phyloP scores from a whole-genome alignment of 805 yeast species.

The Kuraishia borneana region DNA sequence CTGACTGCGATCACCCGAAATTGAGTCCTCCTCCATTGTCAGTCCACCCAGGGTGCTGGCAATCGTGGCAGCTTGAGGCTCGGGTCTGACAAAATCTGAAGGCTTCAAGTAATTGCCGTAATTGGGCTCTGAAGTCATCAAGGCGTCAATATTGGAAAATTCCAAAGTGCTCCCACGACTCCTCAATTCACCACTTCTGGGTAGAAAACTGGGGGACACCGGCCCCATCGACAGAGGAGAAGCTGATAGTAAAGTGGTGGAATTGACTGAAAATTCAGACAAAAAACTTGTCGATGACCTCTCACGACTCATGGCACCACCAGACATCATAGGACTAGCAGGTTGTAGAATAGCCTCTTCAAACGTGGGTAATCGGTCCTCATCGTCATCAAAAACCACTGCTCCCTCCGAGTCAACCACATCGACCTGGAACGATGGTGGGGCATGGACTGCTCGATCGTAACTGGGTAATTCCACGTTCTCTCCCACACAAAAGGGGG shows the following conservation, averaged over 20 bases:
- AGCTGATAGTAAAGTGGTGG: constrained; percentile 26
- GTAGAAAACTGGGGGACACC: background rate
- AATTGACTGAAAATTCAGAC: constrained; percentile 22
- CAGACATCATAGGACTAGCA: constrained; percentile 28
- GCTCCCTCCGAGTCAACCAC: background rate
- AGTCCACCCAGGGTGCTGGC: too few species aligned
- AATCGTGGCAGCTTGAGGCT: background rate
- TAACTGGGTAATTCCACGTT: constrained; percentile 28
- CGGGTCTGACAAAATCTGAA: too few species aligned
- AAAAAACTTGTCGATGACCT: constrained; percentile 4
- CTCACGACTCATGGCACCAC: background rate
- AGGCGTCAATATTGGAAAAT: constrained; percentile 2
- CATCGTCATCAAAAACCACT: background rate
- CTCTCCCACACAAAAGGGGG: constrained; percentile 23
- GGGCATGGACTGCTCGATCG: constrained; percentile 7
- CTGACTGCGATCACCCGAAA: too few species aligned
- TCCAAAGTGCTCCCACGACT: constrained; percentile 17
- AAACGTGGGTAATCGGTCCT: constrained; percentile 42
- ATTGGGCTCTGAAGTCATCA: too few species aligned
- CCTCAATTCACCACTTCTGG: constrained; percentile 4
- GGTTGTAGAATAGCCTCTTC: constrained; percentile 49
- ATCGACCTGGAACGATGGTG: background rate
- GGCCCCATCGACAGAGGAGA: constrained; percentile 25
- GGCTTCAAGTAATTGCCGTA: too few species aligned
- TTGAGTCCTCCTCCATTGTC: too few species aligned